Percentiles rank a stretch among this genome's conserved stretches.
Conservation (phyloP, 495 filamentous ascomycete species). For the Antarctomyces pellizariae region DNA sequence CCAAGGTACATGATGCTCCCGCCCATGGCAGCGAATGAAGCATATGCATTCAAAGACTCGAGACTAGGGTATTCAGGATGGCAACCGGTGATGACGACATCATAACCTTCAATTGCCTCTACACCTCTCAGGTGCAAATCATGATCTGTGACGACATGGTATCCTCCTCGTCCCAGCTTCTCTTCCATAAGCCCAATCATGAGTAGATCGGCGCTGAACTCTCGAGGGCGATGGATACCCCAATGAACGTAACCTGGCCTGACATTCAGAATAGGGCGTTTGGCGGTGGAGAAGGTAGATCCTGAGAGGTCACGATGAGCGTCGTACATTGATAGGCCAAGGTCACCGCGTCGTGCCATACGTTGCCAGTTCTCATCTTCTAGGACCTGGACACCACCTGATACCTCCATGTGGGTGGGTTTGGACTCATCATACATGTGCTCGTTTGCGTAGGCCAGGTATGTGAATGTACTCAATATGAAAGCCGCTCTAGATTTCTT, state of each 20-base stretch:
- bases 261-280: constrained; percentile 13
- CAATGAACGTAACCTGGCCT: constrained; percentile 13
- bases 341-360: too few relatives aligned
- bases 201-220: constrained; percentile 14
- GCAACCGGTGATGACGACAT: constrained; percentile 8
- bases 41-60: constrained; percentile 8
- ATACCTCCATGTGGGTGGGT: too few relatives aligned
- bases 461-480: too few relatives aligned
- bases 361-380: too few relatives aligned
- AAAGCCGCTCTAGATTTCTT: too few relatives aligned
- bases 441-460: too few relatives aligned
- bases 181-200: constrained; percentile 13
- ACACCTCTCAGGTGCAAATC: constrained; percentile 10
- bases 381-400: too few relatives aligned
- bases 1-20: too few relatives aligned
- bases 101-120: constrained; percentile 6
- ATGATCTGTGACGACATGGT: constrained; percentile 16
- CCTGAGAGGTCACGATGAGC: too few relatives aligned
- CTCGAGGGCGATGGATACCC: constrained; percentile 12
- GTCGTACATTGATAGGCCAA: too few relatives aligned
- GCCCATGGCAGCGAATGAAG: constrained; percentile 10
- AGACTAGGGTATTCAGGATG: constrained; percentile 12
- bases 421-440: too few relatives aligned
- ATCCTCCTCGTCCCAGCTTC: constrained; percentile 11
- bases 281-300: too few relatives aligned